Conservation (phyloP, 139 green algal genomes). For the Deuterostichococcus epilithicus region DNA sequence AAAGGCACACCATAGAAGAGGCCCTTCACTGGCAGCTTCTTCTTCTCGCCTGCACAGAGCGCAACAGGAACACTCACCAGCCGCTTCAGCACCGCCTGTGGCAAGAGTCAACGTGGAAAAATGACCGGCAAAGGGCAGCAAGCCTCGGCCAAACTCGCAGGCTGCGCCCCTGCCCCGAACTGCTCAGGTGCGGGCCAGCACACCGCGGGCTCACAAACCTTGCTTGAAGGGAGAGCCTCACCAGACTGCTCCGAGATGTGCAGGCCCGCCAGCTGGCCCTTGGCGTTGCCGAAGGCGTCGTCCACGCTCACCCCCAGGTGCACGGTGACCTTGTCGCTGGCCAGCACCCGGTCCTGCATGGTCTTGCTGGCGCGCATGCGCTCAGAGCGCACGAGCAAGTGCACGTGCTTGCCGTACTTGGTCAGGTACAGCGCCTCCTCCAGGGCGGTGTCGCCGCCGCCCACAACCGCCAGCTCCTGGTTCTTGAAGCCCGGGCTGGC, state of each 20-base stretch:
- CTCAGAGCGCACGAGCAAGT: slow-evolving; percentile 85
- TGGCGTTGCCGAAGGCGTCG: slow-evolving; percentile 69
- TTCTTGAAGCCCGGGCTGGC: slow-evolving; percentile 77
- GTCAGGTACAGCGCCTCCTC: slow-evolving; percentile 98
- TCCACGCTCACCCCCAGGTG: slow-evolving; percentile 80
- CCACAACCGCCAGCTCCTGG: slow-evolving; percentile 90
- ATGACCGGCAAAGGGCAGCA: neutral
- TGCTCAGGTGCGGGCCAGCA: neutral
- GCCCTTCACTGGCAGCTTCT: slow-evolving; percentile 67
- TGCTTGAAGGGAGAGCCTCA: neutral
- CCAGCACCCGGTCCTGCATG: slow-evolving; percentile 66
- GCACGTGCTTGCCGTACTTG: slow-evolving; percentile 93
- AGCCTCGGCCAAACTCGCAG: neutral
- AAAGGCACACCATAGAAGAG: slow-evolving; percentile 82
- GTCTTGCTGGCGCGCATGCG: slow-evolving; percentile 82
- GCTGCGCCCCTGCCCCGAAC: neutral
- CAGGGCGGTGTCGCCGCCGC: slow-evolving; percentile 91
- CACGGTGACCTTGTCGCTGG: slow-evolving; percentile 46
- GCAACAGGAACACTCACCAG: too few relatives aligned
- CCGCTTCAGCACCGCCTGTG: too few relatives aligned
- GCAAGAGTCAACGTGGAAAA: neutral
- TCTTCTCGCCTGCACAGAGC: slow-evolving; percentile 45
- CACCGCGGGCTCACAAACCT: neutral
- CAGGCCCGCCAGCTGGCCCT: slow-evolving; percentile 54
- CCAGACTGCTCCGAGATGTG: slow-evolving; percentile 47